phyloP scores from a whole-genome alignment of 2,329 filamentous ascomycete species.

The Talaromyces sp. region DNA sequence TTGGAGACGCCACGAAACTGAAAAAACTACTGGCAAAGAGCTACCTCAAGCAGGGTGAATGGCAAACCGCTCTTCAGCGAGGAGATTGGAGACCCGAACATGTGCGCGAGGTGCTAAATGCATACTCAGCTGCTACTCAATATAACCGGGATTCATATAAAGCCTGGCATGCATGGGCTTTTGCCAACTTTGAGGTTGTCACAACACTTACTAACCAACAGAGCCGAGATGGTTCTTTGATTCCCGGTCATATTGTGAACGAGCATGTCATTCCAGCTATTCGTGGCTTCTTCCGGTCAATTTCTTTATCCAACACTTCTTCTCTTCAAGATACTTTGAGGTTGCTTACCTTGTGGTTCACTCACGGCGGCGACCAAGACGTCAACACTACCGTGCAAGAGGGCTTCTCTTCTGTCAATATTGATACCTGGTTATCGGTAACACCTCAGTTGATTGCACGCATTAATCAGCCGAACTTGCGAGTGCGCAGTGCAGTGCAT shows the following conservation, averaged over 20 bases:
- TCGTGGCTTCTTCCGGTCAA: slow-evolving; percentile 95
- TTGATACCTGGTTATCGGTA: slow-evolving; percentile 98
- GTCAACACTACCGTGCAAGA: slow-evolving; percentile 86
- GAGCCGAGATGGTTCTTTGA: slow-evolving; percentile 50
- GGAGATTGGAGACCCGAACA: slow-evolving; percentile 84
- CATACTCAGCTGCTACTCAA: slow-evolving; percentile 84
- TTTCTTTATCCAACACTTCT: slow-evolving; percentile 82
- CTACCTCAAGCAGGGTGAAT: slow-evolving; percentile 93
- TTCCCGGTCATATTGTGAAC: slow-evolving; percentile 64
- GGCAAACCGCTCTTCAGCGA: slow-evolving; percentile 79
- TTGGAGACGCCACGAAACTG: slow-evolving; percentile 50
- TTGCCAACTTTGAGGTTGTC: slow-evolving; percentile 98
- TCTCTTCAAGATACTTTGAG: slow-evolving; percentile 93
- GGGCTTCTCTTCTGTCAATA: slow-evolving; percentile 83
- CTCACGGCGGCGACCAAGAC: slow-evolving; percentile 79
- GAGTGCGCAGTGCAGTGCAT: slow-evolving; percentile 85
- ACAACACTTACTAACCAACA: slow-evolving; percentile 67
- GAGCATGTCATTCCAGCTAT: slow-evolving; percentile 93
- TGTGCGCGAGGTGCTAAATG: slow-evolving; percentile 81
- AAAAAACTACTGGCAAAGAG: slow-evolving; percentile 81
- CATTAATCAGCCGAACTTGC: slow-evolving; percentile 90
- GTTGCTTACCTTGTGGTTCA: slow-evolving; percentile 91
- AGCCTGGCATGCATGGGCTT: slow-evolving; percentile 97
- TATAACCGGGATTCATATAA: slow-evolving; percentile 98
- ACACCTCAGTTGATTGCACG: slow-evolving; percentile 95